Evolutionary conservation across 164 flowering plant genomes (phyloP), one percentile per base, ranked within the genome.

Genomic region (Tetracentron sinense): DNA sequence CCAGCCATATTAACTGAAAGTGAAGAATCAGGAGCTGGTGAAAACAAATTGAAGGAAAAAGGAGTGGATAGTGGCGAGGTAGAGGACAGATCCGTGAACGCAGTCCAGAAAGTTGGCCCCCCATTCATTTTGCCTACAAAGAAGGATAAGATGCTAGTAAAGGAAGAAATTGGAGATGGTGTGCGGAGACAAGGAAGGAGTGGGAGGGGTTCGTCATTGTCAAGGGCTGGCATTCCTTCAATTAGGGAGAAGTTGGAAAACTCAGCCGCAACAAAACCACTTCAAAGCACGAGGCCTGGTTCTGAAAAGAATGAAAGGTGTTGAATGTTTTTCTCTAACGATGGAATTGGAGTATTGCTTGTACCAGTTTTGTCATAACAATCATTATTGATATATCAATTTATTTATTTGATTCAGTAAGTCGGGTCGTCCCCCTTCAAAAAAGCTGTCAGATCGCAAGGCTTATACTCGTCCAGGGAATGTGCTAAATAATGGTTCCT

Each of bases 281-380:
- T 73, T 50, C 82, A 78, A 63, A 75, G 61, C 62, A 55, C 65
- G 6, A 85, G 73, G 77, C 80, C 79, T 57, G 73, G 74, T 58
- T 76, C 84, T 61, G 95, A 92, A 50, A 92, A 82, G 74, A 83
- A 55, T 74, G 88, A 88, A 73, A 89, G 98, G 98, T 90, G 42
- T 47, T 30, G 20, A 38, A 58, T 63, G 49, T 14, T 42, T 63
- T 53, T 46, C 33, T 27, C 38, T 29, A 7, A 22, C 1, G 49
- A 35, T 33, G 19, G 29, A 42, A 20, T 42, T n/a, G 58, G 23
- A 46, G 14, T 29, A 7, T n/a, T 44, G 22, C 1, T 8, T 30
- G 6, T 49, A 14, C 14, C 26, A 10, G 25, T 60, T 42, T 57
- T 33, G 19, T 38, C 28, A 2, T 33, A 21, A 50, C 7, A 20